Evolutionary conservation across 1,284 basidiomycete species (phyloP), one percentile per base, ranked within the genome.

Genomic region (Sparassis latifolia): DNA sequence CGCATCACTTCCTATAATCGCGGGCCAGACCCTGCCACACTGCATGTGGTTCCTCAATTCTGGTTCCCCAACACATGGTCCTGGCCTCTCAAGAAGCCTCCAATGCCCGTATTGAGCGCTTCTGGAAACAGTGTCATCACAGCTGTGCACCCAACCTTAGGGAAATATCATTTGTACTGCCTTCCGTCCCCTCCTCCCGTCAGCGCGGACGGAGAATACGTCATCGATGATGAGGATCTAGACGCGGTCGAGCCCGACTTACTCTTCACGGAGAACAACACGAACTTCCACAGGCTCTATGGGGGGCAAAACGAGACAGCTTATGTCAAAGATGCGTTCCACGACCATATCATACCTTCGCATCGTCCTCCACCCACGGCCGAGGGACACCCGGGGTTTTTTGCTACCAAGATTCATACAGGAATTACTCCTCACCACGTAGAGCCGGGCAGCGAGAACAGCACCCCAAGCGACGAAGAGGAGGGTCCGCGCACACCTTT

Each of bases 1-100:
- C 91, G 96, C 50, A 95, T 99, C 67, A 97, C 95, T 5, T 79
- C 89, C 4, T 99, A 98, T 74, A 99, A 99, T 69, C 86, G 96
- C 42, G 95, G 96, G 1, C 94, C 95, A 5, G 95, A 98, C 55
- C 79, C 92, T 2, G 94, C 96, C n/a, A 94, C 89, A 44, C 75
- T 99, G 50, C 96, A 98, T 69, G 80, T 99, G 60, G 77, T 99
- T 45, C 96, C 96, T 28, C 95, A 98, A 62, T 73, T 98, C 48
- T 97, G 91, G 86, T 99, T 98, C 76, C 85, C 91, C 33, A 99
- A 99, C 70, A 94, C 89, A 33, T 99, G 96, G 96, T 97, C 92
- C 3, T 99, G 96, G 96, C 78, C 84, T 29, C 73, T 83, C 53
- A 85, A 92, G 53, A 82, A 86, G 55, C 92, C 92, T 4, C 75